Base-by-base conservation (phyloP, 371 early-diverging fungal genomes). In the Mucor velutinosus region DNA sequence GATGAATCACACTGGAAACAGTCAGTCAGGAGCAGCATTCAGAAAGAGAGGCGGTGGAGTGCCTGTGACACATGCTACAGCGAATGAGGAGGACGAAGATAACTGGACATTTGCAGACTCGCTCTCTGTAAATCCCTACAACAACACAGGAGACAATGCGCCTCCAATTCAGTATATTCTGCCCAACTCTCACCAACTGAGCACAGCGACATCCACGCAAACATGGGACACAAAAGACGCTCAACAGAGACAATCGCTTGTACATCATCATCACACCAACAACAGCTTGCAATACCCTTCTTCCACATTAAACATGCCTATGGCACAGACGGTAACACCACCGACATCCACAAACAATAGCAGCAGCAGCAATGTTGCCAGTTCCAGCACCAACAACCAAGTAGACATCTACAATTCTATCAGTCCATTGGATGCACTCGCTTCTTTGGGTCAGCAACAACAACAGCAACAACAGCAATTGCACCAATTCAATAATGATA, bases 401-500 rank as follows among this genome's bases (percentile, higher is more conserved):
- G 33, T 65, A 10, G 45, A 60, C 32, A 64, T 77, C 12, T 83
- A 79, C 39, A 70, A 79, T 10, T 59, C 71, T 8, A 69, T 74
- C 15, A 83, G 83, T 63, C 83, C 83, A 1, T 39, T 83, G 25
- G 81, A 79, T 39, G 72, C 65, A 47, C 62, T 83, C 0, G 83
- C 83, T 27, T 67, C 77, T 1, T 49, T 83, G n/a, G 79, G 80
- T 17, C 69, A 63, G 5, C 43, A 61, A 25, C 58, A 70, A 11
- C 70, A 69, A 65, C 59, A 55, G 19, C 19, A 57, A 12, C 19
- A 56, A 29, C 51, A 51, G 5, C 51, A 39, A 55, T 58, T 39
- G 21, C 33, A 56, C 21, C 49, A 14, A 17, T 21, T 12, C 14
- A 32, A 29, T 60, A 41, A 27, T 27, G 23, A 58, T 41, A 61